Base-by-base conservation (phyloP, 2,329 filamentous ascomycete genomes). In the Paracoccidioides brasiliensis region DNA sequence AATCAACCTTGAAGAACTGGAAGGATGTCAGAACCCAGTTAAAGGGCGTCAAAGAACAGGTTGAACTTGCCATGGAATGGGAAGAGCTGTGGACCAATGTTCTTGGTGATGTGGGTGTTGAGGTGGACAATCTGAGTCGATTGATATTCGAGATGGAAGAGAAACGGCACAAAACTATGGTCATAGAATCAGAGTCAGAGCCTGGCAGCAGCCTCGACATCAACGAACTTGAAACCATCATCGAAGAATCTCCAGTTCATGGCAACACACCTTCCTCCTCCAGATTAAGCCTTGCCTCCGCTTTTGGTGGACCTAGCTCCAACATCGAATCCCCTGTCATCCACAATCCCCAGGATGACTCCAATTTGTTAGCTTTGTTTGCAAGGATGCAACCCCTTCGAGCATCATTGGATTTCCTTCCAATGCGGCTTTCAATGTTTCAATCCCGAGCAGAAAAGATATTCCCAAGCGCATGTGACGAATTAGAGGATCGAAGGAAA, bases 31-130 rank as follows among this genome's bases (percentile, higher is more conserved):
- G 89, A 64, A 77, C 76, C 44, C 85, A 86, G 1, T 74, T 98
- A 52, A 86, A 85, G 60, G 84, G 74, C 32, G 86, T 95, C 55
- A 95, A 95, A 68, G 81, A 81, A 50, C 91, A 97, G 66, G 91
- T 98, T 15, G 93, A 97, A 70, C 83, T 95, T 57, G 93, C 93
- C 49, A 95, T 97, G 90, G 93, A 98, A 67, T 98, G 91, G 91
- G 90, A 96, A 69, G 90, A 97, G 72, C 77, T 98, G 40, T 97
- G 93, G 91, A 89, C 89, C 63, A 88, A 81, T 60, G 91, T 97
- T 3, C 76, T 98, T 2, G 91, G 90, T 46, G 91, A 97, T 67
- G 95, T 97, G 58, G 88, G 90, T 53, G 83, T 85, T 59, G 93
- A 98, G 72, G 84, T 90, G 66, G 87, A 93, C 60, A 84, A 85